These are phyloP conservation scores for Pythium aphanidermatum DNA, from an alignment of 352 stramenopile genomes.

Conservation along the genomic window DNA sequence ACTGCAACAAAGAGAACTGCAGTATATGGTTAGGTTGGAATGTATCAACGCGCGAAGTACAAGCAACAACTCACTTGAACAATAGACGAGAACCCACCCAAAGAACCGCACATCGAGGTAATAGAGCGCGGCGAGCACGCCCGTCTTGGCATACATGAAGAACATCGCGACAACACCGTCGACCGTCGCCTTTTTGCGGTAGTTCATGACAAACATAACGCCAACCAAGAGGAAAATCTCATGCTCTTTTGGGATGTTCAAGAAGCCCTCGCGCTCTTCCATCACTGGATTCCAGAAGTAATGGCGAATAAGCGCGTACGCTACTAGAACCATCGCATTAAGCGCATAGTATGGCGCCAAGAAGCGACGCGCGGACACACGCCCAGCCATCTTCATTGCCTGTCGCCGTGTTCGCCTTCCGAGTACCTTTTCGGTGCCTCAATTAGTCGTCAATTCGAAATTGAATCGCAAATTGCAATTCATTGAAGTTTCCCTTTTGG, in stretches of 20 bases:
- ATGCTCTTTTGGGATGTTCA: slow-evolving; percentile 64
- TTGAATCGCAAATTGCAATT: background rate
- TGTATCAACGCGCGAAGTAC: too few relatives aligned
- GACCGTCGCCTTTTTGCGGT: slow-evolving; percentile 67
- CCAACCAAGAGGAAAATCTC: slow-evolving; percentile 62
- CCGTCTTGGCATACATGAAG: slow-evolving; percentile 65
- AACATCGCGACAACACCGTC: slow-evolving; percentile 61
- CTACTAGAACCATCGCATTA: slow-evolving; percentile 45
- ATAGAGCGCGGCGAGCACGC: slow-evolving; percentile 52
- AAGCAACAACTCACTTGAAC: slow-evolving; percentile 45
- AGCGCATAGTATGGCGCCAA: slow-evolving; percentile 66
- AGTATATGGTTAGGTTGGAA: too few relatives aligned
- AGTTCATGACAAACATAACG: slow-evolving; percentile 56
- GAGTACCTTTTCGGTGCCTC: background rate
- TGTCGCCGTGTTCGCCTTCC: background rate
- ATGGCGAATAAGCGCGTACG: slow-evolving; percentile 49
- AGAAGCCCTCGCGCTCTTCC: slow-evolving; percentile 45
- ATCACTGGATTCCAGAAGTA: slow-evolving; percentile 33
- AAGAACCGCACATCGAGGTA: slow-evolving; percentile 59
- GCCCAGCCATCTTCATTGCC: slow-evolving; percentile 1
- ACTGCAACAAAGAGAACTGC: slow-evolving; percentile 61
- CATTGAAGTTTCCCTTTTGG: too few relatives aligned
- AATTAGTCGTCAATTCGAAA: slow-evolving; percentile 5
- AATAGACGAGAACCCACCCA: slow-evolving; percentile 55
- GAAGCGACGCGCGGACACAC: slow-evolving; percentile 33